Evolutionary conservation across 2,329 filamentous ascomycete species (phyloP).

Genomic region (Didymella arachidicola): DNA sequence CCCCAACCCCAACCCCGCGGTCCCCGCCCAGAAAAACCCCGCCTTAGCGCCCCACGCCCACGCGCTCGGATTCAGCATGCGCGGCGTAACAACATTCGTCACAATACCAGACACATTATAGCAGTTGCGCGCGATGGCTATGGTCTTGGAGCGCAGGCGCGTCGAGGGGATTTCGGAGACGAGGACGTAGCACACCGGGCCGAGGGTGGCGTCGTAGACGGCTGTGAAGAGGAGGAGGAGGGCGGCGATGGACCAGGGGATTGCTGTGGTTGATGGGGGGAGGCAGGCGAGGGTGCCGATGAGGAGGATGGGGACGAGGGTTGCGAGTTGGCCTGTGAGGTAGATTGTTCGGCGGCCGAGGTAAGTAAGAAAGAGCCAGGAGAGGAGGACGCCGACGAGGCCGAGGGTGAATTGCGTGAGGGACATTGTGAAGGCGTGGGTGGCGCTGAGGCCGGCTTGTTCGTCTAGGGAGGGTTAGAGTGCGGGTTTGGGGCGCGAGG

Average conservation of each 20-base stretch:
- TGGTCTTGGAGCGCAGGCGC: slow-evolving; percentile 84
- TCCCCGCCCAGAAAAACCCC: slow-evolving; percentile 84
- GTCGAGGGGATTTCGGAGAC: slow-evolving; percentile 82
- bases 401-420: slow-evolving; percentile 55
- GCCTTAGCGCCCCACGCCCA: slow-evolving; percentile 87
- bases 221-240: slow-evolving; percentile 24
- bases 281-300: slow-evolving; percentile 73
- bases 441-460: slow-evolving; percentile 24
- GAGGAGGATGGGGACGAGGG: slow-evolving; percentile 71
- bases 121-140: slow-evolving; percentile 80
- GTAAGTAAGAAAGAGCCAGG: slow-evolving; percentile 80
- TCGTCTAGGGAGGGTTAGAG: slow-evolving; percentile 22
- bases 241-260: slow-evolving; percentile 20
- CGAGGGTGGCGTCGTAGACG: slow-evolving; percentile 24
- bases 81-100: slow-evolving; percentile 79
- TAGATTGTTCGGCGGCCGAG: slow-evolving; percentile 78
- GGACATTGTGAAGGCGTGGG: slow-evolving; percentile 73
- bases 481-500: too few species aligned
- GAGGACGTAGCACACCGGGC: slow-evolving; percentile 66
- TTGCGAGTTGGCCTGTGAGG: slow-evolving; percentile 66
- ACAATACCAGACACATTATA: slow-evolving; percentile 80
- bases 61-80: slow-evolving; percentile 52
- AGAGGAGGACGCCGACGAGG: slow-evolving; percentile 68
- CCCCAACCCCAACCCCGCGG: slow-evolving; percentile 75
- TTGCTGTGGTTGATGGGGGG: slow-evolving; percentile 1